Conservation (phyloP, 805 yeast genomes). For the Wickerhamiella brachini region DNA sequence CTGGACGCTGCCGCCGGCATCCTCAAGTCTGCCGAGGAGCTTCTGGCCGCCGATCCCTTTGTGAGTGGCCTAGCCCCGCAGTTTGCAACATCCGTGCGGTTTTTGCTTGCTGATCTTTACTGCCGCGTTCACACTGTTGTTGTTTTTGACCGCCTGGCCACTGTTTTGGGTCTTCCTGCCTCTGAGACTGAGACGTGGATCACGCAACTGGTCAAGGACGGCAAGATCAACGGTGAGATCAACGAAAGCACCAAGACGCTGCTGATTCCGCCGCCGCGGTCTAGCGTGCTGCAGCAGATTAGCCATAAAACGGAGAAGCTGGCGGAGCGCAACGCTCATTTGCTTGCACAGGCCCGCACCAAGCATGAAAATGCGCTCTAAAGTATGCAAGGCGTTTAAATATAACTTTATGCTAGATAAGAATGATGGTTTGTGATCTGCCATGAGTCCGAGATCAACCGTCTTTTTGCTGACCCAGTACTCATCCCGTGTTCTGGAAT, state of each 20-base stretch:
- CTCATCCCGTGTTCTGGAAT: no score
- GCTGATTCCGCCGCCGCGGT: conserved; percentile 26
- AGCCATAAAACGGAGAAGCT: conserved; percentile 55
- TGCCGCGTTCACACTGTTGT: conserved; percentile 40
- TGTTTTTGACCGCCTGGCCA: conserved; percentile 33
- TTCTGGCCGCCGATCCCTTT: conserved; percentile 46
- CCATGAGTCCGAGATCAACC: no score
- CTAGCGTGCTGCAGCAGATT: conserved; percentile 51
- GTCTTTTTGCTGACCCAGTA: no score
- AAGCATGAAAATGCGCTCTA: not conserved
- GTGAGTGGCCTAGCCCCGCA: conserved; percentile 29
- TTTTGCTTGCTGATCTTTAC: conserved; percentile 39
- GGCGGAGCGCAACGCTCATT: conserved; percentile 45
- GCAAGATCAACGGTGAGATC: conserved; percentile 40
- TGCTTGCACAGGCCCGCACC: conserved; percentile 22
- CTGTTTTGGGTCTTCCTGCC: conserved; percentile 30
- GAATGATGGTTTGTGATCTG: no score
- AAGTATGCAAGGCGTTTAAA: no score
- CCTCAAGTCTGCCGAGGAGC: conserved; percentile 33
- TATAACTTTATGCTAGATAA: no score
- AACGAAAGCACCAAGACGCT: conserved; percentile 39
- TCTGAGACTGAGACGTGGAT: conserved; percentile 42
- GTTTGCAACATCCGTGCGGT: conserved; percentile 36
- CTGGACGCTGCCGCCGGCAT: conserved; percentile 38
- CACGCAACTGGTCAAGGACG: conserved; percentile 35